Base-by-base conservation (phyloP, 441 rosid species). In the Pelargonium cotyledonis region DNA sequence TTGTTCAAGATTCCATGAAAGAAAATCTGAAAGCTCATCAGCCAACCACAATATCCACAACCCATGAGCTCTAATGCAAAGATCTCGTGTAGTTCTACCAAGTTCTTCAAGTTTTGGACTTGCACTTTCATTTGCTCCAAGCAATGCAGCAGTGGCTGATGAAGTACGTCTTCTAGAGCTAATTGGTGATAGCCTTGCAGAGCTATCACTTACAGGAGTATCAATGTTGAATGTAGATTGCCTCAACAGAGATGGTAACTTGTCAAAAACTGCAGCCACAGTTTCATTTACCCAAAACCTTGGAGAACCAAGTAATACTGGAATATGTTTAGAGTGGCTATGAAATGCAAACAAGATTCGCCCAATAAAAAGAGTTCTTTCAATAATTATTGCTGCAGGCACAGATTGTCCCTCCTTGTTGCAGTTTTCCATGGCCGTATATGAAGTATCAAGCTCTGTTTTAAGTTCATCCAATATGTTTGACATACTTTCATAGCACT, bases 41-140 rank as follows among this genome's bases (percentile, higher is more conserved):
- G 93, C 81, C 68, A 92, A 80, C 98, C 97, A 92, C 62, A 84
- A 83, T 78, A 92, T 90, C 99, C 99, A 92, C 84, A 95, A 80
- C 63, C 75, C 80, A 70, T 92, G 91, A 75, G 99, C 99, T 85
- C 81, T 88, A 70, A 89, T 83, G 83, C 92, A 88, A 68, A 92
- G 81, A 75, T 89, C 93, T 71, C 81, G 87, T 63, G 80, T 85
- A 60, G 75, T 80, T 79, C 58, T 80, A 65, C 74, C 73, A 72
- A 95, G 87, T 63, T 87, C 95, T 44, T 92, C 90, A 69, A 89
- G 87, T 70, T 86, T 90, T 1, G 89, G 95, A 79, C 89, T 89
- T 67, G 86, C 78, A 74, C 78, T 85, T 76, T 95, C 98, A 79
- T 82, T 91, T 38, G 93, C 85, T 80, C 97, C 88, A 46, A 89